phyloP scores from a whole-genome alignment of 495 filamentous ascomycete genomes.

The Trichoderma parareesei region DNA sequence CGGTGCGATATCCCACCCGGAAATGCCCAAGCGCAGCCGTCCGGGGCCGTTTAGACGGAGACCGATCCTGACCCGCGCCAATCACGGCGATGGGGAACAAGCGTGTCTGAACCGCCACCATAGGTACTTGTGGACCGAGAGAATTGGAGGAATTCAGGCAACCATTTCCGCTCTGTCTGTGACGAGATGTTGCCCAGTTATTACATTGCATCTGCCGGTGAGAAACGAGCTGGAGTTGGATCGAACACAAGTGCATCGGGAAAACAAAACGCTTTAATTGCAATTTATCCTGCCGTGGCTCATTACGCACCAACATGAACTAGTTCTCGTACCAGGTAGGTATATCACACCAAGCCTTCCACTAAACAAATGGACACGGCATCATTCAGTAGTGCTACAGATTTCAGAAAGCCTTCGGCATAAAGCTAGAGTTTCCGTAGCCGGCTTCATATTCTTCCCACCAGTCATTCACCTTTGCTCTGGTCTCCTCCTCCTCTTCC shows the following conservation, averaged over 20 bases:
- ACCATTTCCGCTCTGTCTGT: not conserved
- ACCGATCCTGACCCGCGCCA: slow-evolving; percentile 3
- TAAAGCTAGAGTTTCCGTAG: not conserved
- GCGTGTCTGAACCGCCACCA: not conserved
- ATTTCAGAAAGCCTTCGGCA: not conserved
- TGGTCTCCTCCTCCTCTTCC: not conserved
- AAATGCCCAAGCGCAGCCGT: slow-evolving; percentile 2
- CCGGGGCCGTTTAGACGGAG: slow-evolving; percentile 5
- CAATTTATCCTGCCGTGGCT: no score
- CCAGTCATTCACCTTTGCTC: not conserved
- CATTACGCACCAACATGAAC: no score
- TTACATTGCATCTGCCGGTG: no score
- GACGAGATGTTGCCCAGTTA: no score
- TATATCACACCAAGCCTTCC: no score
- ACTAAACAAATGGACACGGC: no score
- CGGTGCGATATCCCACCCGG: not conserved
- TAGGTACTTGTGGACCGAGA: not conserved
- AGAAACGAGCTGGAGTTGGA: no score
- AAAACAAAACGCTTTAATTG: no score
- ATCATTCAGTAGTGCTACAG: no score
- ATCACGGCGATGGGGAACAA: not conserved
- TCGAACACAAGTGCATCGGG: no score
- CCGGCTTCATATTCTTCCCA: not conserved
- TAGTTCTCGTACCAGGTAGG: no score
- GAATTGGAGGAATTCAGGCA: not conserved